These are phyloP conservation scores for Teunomyces kruisii DNA, from an alignment of 805 yeast genomes.

Conservation along the genomic window DNA sequence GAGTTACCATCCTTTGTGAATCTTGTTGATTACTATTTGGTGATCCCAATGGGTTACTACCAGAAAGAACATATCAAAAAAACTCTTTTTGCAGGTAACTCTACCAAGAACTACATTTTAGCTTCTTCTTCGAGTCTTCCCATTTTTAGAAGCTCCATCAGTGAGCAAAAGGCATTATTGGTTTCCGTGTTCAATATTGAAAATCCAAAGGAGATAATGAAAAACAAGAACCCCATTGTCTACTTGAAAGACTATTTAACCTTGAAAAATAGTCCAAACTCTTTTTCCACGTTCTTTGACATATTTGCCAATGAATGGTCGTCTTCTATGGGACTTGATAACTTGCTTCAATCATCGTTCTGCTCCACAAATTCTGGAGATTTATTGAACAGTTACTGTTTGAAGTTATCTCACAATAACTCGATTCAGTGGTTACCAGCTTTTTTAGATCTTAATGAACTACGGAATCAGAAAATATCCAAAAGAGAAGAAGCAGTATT, in stretches of 20 bases:
- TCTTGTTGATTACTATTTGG: conserved; percentile 37
- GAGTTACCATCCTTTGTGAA: conserved; percentile 32
- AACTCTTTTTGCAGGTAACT: conserved; percentile 10
- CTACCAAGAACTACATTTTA: conserved; percentile 11
- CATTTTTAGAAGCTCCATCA: conserved; percentile 23
- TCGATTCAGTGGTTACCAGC: conserved; percentile 26
- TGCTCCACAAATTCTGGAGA: conserved; percentile 40
- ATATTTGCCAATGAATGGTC: conserved; percentile 43
- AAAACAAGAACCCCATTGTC: conserved; percentile 20
- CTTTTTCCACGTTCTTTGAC: conserved; percentile 34
- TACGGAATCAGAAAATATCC: not conserved
- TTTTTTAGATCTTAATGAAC: conserved; percentile 6
- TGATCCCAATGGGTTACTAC: conserved; percentile 31
- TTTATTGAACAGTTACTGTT: conserved; percentile 26
- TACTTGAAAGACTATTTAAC: not conserved
- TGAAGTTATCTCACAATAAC: conserved; percentile 30
- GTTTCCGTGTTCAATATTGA: conserved; percentile 31
- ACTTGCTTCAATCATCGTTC: conserved; percentile 41
- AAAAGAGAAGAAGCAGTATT: not conserved
- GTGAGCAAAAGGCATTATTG: conserved; percentile 32
- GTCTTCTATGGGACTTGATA: conserved; percentile 25
- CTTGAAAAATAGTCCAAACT: not conserved
- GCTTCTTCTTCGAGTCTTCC: conserved; percentile 18
- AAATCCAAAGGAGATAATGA: conserved; percentile 14
- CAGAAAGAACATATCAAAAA: conserved; percentile 5